These are phyloP conservation scores for Fraxinus baroniana DNA, from an alignment of 305 asterid species.

Conservation along the genomic window DNA sequence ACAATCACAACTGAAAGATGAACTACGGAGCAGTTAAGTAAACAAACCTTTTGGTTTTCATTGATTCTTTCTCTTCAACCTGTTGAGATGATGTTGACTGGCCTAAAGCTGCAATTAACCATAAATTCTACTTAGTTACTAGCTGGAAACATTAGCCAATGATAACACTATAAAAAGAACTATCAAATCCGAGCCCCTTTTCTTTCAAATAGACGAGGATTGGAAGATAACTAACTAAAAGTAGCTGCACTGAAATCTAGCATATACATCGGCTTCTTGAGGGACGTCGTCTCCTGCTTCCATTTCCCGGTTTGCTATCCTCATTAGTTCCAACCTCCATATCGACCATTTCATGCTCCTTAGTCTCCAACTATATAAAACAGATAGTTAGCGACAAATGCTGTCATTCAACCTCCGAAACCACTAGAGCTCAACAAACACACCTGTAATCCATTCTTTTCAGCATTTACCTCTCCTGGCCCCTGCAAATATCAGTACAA, in stretches of 20 bases:
- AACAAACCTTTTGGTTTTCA: conserved; percentile 62
- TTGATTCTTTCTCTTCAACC: conserved; percentile 47
- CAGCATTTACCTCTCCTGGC: conserved; percentile 26
- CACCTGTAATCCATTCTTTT: conserved; percentile 32
- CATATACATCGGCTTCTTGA: conserved; percentile 71
- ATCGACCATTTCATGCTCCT: conserved; percentile 39
- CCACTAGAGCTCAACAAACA: background rate
- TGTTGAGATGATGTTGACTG: conserved; percentile 43
- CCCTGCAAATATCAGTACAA: conserved; percentile 32
- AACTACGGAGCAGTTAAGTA: background rate
- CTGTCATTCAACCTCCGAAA: background rate
- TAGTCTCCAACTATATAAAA: background rate
- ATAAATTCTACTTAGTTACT: background rate
- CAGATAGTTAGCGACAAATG: background rate
- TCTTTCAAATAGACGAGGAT: background rate
- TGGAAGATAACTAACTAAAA: background rate
- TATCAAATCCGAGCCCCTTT: background rate
- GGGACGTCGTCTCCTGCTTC: conserved; percentile 41
- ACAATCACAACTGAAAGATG: background rate
- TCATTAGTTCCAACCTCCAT: conserved; percentile 31
- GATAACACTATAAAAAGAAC: background rate
- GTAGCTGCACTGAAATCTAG: conserved; percentile 12
- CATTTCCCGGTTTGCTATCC: conserved; percentile 31
- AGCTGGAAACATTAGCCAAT: background rate
- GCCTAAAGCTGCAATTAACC: conserved; percentile 63